Base-by-base conservation (phyloP, 345 rosid genomes). In the Eucalyptus marginata region DNA sequence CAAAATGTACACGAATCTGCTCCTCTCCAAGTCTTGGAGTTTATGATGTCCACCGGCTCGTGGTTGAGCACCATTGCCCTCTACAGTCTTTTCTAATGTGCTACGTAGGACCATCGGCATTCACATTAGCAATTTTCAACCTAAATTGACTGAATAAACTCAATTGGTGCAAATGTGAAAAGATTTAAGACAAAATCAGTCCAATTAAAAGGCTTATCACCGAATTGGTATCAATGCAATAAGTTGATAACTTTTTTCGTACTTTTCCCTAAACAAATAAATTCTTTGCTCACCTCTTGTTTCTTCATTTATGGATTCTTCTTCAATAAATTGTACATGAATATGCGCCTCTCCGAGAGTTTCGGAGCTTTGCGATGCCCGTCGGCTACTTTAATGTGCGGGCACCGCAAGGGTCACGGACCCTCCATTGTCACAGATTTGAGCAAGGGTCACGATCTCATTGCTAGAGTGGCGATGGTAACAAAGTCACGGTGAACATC, bases 61-160 rank as follows among this genome's bases (percentile, higher is more conserved):
- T 25, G 3, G 64, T 1, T 25, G 64, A 58, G 64, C 64, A 24
- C n/a, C 2, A 0, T 25, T 25, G n/a, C 4, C n/a, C 64, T 58
- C 64, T 58, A 24, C 2, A 0, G 0, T 58, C 64, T 58, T 25
- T 24, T 58, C 0, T 10, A 58, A 25, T 0, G n/a, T 58, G 64
- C 1, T 0, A 51, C 0, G 22, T 51, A 17, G 4, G 2, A 51
- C 4, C 0, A 9, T 51, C 1, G 0, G 0, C 0, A 51, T 51
- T 1, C 4, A 51, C 4, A 1, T 51, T 0, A 51, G 0, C 0
- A 51, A 51, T 51, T 3, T 51, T 0, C 4, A 0, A 51, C 4
- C 2, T 52, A 52, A 0, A 7, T 18, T 52, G 56, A 0, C 1
- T 0, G 9, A 0, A 52, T 52, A 22, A 52, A 52, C 2, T 52